phyloP scores from a whole-genome alignment of 2,329 filamentous ascomycete species.

The Diaporthe sp. region DNA sequence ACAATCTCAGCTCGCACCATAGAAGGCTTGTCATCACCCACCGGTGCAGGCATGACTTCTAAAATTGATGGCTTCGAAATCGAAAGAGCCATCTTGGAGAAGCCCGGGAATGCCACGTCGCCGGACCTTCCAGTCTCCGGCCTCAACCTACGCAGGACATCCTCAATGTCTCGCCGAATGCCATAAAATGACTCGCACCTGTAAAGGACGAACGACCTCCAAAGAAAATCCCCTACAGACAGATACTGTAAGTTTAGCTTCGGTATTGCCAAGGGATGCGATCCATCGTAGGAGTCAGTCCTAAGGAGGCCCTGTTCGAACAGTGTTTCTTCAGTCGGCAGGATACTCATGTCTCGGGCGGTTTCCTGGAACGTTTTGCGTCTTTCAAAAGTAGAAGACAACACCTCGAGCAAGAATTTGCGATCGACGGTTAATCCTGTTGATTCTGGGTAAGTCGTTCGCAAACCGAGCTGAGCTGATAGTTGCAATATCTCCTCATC shows the following conservation, averaged over 20 bases:
- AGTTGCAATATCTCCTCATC: conserved; percentile 82
- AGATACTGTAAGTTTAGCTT: conserved; percentile 97
- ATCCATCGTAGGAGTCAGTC: conserved; percentile 90
- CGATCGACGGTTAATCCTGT: conserved; percentile 75
- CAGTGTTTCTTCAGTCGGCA: conserved; percentile 87
- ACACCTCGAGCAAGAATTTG: conserved; percentile 76
- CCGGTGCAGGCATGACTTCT: conserved; percentile 85
- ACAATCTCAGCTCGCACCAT: conserved; percentile 88
- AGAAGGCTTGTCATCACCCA: conserved; percentile 87
- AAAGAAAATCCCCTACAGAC: conserved; percentile 95
- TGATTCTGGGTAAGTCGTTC: conserved; percentile 84
- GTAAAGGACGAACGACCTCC: conserved; percentile 91
- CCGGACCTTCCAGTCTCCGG: conserved; percentile 76
- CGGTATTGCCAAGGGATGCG: conserved; percentile 87
- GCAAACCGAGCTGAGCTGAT: conserved; percentile 79
- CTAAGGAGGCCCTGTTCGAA: conserved; percentile 85
- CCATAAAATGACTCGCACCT: conserved; percentile 94
- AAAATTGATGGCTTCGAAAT: conserved; percentile 89
- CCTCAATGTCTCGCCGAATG: conserved; percentile 91
- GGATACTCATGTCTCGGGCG: conserved; percentile 76
- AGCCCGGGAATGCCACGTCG: conserved; percentile 83
- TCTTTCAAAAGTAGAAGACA: conserved; percentile 82
- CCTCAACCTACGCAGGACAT: conserved; percentile 82
- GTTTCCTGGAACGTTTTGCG: conserved; percentile 86
- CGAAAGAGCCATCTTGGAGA: conserved; percentile 91